Conservation (phyloP, 1,284 basidiomycete species). For the Leccinum huronense region DNA sequence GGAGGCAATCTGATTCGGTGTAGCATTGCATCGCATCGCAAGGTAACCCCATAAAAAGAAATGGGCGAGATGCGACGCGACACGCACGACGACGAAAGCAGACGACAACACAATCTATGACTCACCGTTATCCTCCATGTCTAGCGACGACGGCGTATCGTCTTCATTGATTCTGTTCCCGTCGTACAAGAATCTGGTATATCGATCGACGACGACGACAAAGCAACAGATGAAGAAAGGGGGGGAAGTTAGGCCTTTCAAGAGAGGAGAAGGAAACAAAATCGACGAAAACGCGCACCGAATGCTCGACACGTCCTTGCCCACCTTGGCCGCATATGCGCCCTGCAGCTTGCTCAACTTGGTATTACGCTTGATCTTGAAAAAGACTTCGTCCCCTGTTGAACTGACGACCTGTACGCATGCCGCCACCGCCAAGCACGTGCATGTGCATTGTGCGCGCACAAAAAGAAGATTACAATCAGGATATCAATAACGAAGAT, state of each 20-base stretch:
- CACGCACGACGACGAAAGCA: background rate
- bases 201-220: background rate
- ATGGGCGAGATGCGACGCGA: background rate
- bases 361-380: constrained; percentile 96
- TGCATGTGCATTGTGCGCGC: background rate
- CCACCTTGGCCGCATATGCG: constrained; percentile 92
- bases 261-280: background rate
- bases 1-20: background rate
- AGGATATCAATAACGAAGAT: background rate
- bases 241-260: background rate
- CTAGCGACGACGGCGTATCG: constrained; percentile 79
- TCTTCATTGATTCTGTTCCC: constrained; percentile 80
- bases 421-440: background rate
- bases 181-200: constrained; percentile 79
- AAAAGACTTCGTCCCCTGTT: constrained; percentile 89
- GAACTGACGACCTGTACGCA: constrained; percentile 70
- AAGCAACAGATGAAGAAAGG: background rate
- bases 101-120: background rate
- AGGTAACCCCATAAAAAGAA: background rate
- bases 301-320: constrained; percentile 83
- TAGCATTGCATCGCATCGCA: background rate
- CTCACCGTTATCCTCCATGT: constrained; percentile 84
- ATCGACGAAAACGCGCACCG: constrained; percentile 54
- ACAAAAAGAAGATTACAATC: background rate
- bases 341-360: constrained; percentile 91